Conservation (phyloP, 768 basidiomycete genomes). For the Erythrobasidium yunnanense region DNA sequence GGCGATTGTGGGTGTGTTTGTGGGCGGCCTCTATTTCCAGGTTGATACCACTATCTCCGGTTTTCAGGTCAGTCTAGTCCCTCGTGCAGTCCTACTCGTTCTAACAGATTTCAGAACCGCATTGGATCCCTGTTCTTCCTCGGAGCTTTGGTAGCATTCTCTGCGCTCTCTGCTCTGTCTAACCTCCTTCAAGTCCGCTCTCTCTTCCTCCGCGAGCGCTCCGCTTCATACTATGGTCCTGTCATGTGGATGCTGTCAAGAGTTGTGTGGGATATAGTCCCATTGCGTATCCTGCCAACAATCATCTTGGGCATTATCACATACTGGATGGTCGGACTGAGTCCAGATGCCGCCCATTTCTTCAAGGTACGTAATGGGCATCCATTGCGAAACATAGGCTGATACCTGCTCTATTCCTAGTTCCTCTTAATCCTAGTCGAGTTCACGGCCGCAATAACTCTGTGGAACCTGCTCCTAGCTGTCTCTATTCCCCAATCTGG, state of each 20-base stretch:
- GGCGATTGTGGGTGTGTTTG: conserved; percentile 69
- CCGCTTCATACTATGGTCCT: conserved; percentile 75
- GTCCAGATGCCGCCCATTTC: conserved; percentile 63
- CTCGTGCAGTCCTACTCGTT: background rate
- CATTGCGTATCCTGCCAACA: conserved; percentile 76
- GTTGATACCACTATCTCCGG: conserved; percentile 73
- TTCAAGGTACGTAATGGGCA: conserved; percentile 58
- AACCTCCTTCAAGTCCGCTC: conserved; percentile 73
- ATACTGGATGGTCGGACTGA: conserved; percentile 72
- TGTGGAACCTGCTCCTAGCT: conserved; percentile 88
- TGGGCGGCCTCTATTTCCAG: conserved; percentile 76
- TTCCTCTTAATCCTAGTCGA: conserved; percentile 80
- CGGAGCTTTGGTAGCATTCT: conserved; percentile 82
- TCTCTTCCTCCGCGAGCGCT: conserved; percentile 80
- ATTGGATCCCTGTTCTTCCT: conserved; percentile 93
- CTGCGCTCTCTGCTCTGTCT: conserved; percentile 75
- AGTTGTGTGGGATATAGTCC: conserved; percentile 77
- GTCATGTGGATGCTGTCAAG: conserved; percentile 83
- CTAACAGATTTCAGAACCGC: conserved; percentile 42
- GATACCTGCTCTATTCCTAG: conserved; percentile 5
- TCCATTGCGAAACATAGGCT: background rate
- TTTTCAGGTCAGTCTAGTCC: conserved; percentile 51
- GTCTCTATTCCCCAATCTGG: conserved; percentile 74
- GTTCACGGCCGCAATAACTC: conserved; percentile 71
- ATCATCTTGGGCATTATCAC: conserved; percentile 53